Evolutionary conservation across 306 rosid species (phyloP).

Genomic region (Acacia crassicarpa): DNA sequence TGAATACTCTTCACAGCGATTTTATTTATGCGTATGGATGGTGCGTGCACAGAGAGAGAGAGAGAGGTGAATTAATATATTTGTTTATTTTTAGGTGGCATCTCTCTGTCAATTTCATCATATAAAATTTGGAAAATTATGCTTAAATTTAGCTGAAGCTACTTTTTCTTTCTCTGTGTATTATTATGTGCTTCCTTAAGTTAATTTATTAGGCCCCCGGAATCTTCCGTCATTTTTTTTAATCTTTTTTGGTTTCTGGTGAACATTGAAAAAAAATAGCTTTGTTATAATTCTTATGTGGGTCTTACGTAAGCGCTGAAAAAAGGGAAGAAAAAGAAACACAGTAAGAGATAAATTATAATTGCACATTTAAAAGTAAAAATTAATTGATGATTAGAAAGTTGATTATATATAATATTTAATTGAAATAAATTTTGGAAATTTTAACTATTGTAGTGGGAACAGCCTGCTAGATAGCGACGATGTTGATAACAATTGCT

Average conservation of each 20-base stretch:
- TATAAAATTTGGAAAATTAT: not conserved
- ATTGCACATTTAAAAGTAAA: not conserved
- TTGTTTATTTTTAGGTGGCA: conserved; percentile 38
- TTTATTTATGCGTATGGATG: conserved; percentile 42
- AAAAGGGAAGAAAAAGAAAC: not conserved
- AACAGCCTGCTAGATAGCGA: conserved; percentile 54
- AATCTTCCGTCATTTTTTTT: conserved; percentile 33
- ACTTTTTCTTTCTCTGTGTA: conserved; percentile 16
- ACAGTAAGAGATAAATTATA: not conserved
- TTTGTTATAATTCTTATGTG: conserved; percentile 2
- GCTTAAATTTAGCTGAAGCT: conserved; percentile 22
- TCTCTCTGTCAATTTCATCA: conserved; percentile 48
- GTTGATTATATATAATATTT: not conserved
- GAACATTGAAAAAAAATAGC: conserved; percentile 17
- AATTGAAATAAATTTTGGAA: not conserved
- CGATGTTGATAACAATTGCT: conserved; percentile 48
- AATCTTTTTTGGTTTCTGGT: not conserved
- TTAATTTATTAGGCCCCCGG: conserved; percentile 17
- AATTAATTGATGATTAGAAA: not conserved
- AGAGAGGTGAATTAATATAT: conserved; percentile 25
- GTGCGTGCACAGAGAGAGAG: not conserved
- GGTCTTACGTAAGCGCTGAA: conserved; percentile 1
- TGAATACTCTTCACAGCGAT: conserved; percentile 46
- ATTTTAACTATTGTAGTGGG: conserved; percentile 38
- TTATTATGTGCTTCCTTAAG: not conserved